These are phyloP conservation scores for Ballota nigra DNA, from an alignment of 257 asterid species.

Conservation along the genomic window DNA sequence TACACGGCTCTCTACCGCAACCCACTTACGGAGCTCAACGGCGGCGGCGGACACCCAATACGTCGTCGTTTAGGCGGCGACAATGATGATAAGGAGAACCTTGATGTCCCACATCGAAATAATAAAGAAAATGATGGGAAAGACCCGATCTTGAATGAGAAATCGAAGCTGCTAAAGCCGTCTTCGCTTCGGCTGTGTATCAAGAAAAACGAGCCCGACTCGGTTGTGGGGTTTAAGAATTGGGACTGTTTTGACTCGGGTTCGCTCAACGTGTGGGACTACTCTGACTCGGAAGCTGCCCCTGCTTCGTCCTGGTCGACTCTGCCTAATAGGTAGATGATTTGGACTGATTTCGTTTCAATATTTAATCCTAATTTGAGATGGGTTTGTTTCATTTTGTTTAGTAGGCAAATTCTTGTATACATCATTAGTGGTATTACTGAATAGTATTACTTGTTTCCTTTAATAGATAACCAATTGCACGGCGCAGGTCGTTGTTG, in stretches of 20 bases:
- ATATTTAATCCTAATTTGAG: neutral
- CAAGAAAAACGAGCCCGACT: constrained; percentile 58
- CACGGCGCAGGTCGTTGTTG: constrained; percentile 57
- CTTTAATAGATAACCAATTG: too few species aligned
- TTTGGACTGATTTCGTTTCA: neutral
- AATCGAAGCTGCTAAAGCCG: constrained; percentile 40
- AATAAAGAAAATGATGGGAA: constrained; percentile 33
- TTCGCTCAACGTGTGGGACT: constrained; percentile 70
- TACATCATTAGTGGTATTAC: too few species aligned
- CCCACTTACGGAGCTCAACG: constrained; percentile 57
- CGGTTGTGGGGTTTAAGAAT: constrained; percentile 41
- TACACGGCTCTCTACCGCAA: constrained; percentile 56
- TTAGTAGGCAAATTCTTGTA: too few species aligned
- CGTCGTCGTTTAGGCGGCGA: constrained; percentile 23
- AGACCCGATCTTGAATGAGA: constrained; percentile 18
- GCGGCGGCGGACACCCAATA: constrained; percentile 24
- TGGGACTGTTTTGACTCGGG: constrained; percentile 42
- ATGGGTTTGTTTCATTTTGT: neutral
- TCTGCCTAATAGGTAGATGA: constrained; percentile 63
- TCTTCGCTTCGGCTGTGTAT: constrained; percentile 75
- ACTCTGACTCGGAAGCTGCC: constrained; percentile 86
- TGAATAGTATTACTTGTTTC: too few species aligned
- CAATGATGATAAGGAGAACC: constrained; percentile 46
- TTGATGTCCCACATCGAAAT: neutral
- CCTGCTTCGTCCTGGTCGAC: constrained; percentile 97